Evolutionary conservation across 371 early-diverging fungal species (phyloP).

Genomic region (Sanchytrium tribonematis): DNA sequence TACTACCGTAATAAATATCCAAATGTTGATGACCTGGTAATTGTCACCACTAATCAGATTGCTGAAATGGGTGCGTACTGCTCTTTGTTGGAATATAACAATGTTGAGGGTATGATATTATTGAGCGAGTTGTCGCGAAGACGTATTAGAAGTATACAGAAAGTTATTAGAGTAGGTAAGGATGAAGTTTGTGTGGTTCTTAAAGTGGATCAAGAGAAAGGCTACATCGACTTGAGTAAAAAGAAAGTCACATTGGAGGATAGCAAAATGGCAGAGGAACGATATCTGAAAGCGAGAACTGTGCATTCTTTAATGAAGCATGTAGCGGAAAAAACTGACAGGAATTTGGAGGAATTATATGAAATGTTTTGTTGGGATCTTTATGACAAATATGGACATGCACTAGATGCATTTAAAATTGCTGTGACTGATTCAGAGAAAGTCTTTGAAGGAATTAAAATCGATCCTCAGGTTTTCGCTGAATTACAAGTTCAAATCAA

Average conservation of each 20-base stretch:
- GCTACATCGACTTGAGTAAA: conserved; percentile 97
- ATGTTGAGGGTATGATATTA: conserved; percentile 90
- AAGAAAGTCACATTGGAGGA: conserved; percentile 92
- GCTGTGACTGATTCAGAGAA: conserved; percentile 67
- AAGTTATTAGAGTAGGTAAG: conserved; percentile 81
- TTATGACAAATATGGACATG: conserved; percentile 89
- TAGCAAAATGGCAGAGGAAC: conserved; percentile 70
- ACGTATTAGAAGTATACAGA: conserved; percentile 92
- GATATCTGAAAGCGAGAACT: conserved; percentile 82
- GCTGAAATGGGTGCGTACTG: conserved; percentile 95
- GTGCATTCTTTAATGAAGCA: conserved; percentile 51
- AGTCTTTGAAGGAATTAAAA: conserved; percentile 51
- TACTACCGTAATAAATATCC: conserved; percentile 74
- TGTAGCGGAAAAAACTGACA: conserved; percentile 63
- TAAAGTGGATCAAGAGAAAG: conserved; percentile 95
- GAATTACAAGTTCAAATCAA: conserved; percentile 61
- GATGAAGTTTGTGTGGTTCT: conserved; percentile 91
- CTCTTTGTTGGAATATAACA: conserved; percentile 59
- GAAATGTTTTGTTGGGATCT: conserved; percentile 84
- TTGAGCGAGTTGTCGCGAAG: conserved; percentile 81
- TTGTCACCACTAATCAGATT: conserved; percentile 90
- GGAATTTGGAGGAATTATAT: conserved; percentile 57
- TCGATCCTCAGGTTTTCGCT: conserved; percentile 27
- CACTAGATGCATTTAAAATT: conserved; percentile 82
- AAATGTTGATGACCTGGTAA: conserved; percentile 87